Base-by-base conservation (phyloP, 2,329 filamentous ascomycete genomes). In the Colletotrichum aenigma region DNA sequence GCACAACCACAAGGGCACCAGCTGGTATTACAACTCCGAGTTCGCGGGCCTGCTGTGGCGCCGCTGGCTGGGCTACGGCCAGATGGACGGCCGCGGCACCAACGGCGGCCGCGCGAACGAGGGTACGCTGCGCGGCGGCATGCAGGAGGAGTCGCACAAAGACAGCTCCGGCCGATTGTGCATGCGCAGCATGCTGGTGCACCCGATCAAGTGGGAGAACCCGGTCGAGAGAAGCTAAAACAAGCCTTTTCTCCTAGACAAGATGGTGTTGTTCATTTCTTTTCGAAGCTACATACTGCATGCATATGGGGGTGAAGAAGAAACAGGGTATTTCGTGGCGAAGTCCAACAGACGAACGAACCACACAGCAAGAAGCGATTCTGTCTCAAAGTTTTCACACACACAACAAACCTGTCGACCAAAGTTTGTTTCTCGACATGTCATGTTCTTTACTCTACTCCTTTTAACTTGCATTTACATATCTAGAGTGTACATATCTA, bases 21-120 rank as follows among this genome's bases (percentile, higher is more conserved):
- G 90, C 60, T 98, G 94, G 94, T 97, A 96, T 84, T 97, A 95
- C 84, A 94, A 95, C 79, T 93, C 93, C 26, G 90, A 93, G 66
- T 97, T 97, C 81, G 92, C 94, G 1, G 90, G 93, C 6, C 90
- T 93, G n/a, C 82, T 97, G 78, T 97, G 95, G 91, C 89, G 94
- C 66, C 88, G 94, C 60, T 98, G 95, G 95, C 85, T 97, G 61
- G 90, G 90, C 1, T 91, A 90, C 78, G 84, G 88, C 18, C 89
- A 91, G 80, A 83, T 86, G 79, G 89, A 91, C 74, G 88, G 88
- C 8, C 84, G 88, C 36, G 88, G 87, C 7, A 81, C 83, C n/a
- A 82, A 86, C 60, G 88, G 88, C 36, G 94, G 85, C 65, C 83
- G 83, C 75, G 87, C 85, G 66, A 89, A 85, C 52, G 86, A 86